These are phyloP conservation scores for Tetrahymena malaccensis DNA, from an alignment of 73 alveolate species.

Conservation along the genomic window DNA sequence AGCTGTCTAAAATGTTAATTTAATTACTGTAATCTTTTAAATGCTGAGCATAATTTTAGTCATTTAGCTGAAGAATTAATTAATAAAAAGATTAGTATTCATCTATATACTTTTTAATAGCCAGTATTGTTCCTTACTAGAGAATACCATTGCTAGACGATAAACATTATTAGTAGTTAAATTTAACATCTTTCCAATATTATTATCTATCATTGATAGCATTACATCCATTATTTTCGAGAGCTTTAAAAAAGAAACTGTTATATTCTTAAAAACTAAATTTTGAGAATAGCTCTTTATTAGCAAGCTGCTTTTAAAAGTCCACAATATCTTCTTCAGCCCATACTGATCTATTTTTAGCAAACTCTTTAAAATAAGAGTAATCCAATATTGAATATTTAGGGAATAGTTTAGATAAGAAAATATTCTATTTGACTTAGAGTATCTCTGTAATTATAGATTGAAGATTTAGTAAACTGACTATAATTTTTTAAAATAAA, in stretches of 20 bases:
- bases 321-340: background rate
- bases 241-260: background rate
- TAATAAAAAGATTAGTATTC: background rate
- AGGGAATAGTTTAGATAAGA: background rate
- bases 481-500: background rate
- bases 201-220: background rate
- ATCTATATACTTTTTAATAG: background rate
- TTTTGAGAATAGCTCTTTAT: background rate
- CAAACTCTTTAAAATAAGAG: background rate
- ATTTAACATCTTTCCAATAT: background rate
- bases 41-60: background rate
- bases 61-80: background rate
- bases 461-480: background rate
- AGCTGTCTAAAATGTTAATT: background rate
- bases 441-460: background rate
- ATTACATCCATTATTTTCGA: background rate
- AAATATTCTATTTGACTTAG: background rate
- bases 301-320: background rate
- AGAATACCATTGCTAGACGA: background rate
- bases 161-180: background rate
- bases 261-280: background rate
- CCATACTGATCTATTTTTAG: background rate
- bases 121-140: background rate
- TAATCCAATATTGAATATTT: background rate
- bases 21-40: background rate